A percentile compares a stretch with the other conserved stretches of the same genome.
These are phyloP conservation scores for Penicillium rolfsii DNA, from an alignment of 2,329 filamentous ascomycete species.

Conservation along the genomic window DNA sequence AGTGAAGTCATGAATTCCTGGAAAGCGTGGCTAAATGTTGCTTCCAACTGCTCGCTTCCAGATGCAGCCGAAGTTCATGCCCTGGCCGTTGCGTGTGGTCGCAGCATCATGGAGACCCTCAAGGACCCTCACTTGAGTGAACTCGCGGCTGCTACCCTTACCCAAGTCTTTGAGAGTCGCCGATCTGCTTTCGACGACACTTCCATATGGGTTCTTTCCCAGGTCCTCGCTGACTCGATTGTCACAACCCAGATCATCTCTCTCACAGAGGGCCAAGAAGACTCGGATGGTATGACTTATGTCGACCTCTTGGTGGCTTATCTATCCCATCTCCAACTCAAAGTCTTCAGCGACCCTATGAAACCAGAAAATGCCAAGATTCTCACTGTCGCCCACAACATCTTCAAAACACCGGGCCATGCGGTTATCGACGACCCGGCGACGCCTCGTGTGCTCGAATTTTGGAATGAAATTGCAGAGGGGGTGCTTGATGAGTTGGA, in stretches of 20 bases:
- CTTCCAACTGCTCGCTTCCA: conserved; percentile 26
- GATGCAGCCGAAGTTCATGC: conserved; percentile 15
- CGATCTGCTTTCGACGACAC: conserved; percentile 24
- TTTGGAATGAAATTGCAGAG: conserved; percentile 48
- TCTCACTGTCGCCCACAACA: conserved; percentile 41
- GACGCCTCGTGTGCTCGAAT: conserved; percentile 45
- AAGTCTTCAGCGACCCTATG: conserved; percentile 37
- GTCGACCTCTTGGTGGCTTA: conserved; percentile 47
- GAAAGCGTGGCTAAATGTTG: conserved; percentile 43
- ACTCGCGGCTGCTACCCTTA: conserved; percentile 26
- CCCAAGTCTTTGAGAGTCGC: conserved; percentile 28
- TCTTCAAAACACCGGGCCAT: conserved; percentile 47
- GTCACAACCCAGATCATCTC: conserved; percentile 39
- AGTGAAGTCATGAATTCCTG: conserved; percentile 29
- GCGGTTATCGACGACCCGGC: conserved; percentile 46
- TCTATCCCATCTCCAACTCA: conserved; percentile 35
- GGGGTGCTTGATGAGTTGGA: conserved; percentile 40
- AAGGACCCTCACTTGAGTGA: conserved; percentile 25
- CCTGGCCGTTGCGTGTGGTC: conserved; percentile 38
- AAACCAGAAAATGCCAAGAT: conserved; percentile 40
- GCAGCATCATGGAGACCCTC: conserved; percentile 38
- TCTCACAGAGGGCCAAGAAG: conserved; percentile 42
- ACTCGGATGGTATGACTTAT: conserved; percentile 44
- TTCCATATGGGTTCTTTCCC: conserved; percentile 34
- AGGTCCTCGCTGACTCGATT: conserved; percentile 37